Conservation (phyloP, 805 yeast species). For the Wickerhamomyces canadensis region DNA sequence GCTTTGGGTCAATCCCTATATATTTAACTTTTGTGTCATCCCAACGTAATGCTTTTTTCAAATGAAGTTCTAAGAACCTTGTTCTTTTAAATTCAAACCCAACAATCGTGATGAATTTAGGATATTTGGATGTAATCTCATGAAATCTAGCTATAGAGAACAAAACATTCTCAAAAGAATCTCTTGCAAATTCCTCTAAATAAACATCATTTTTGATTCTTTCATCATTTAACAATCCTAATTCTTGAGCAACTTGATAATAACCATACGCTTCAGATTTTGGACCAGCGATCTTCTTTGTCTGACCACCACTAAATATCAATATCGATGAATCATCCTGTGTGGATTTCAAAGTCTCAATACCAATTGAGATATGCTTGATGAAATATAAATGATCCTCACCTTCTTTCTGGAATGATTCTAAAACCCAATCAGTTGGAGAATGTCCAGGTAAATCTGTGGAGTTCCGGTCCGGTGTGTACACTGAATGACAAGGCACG, state of each 20-base stretch:
- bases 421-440: conserved; percentile 59
- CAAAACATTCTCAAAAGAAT: conserved; percentile 72
- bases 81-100: conserved; percentile 72
- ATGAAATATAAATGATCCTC: conserved; percentile 62
- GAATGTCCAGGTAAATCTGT: conserved; percentile 40
- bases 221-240: conserved; percentile 16
- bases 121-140: conserved; percentile 42
- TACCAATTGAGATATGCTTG: conserved; percentile 48
- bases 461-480: conserved; percentile 31
- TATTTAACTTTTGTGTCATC: conserved; percentile 36
- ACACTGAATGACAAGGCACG: conserved; percentile 61
- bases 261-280: conserved; percentile 61
- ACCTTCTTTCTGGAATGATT: conserved; percentile 63
- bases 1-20: conserved; percentile 53
- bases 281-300: conserved; percentile 49
- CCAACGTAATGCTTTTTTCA: conserved; percentile 39
- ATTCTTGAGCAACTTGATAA: conserved; percentile 34
- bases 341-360: conserved; percentile 30
- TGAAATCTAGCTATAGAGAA: conserved; percentile 52
- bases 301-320: conserved; percentile 62
- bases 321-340: conserved; percentile 32
- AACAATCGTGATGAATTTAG: conserved; percentile 47
- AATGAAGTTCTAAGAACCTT: conserved; percentile 54
- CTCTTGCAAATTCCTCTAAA: conserved; percentile 71
- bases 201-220: conserved; percentile 24